A percentile compares a stretch with the other conserved stretches of the same genome.
phyloP scores from a whole-genome alignment of 2,329 filamentous ascomycete species.

The Apiospora rasikravindrae region DNA sequence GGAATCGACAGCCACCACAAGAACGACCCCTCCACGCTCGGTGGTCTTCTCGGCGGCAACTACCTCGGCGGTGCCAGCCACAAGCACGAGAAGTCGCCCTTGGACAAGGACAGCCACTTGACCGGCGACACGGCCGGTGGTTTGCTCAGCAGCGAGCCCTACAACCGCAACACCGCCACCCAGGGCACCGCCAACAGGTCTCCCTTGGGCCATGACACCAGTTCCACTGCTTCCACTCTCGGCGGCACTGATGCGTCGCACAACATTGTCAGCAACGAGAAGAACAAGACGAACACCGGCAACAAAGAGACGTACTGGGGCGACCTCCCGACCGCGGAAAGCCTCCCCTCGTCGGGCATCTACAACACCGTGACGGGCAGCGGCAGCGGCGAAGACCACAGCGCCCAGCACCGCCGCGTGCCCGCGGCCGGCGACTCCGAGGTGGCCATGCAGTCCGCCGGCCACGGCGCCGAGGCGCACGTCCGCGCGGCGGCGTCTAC shows the following conservation, averaged over 20 bases:
- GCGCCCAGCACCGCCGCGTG: constrained; percentile 18
- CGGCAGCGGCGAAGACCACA: constrained; percentile 27
- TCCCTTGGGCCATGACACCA: not conserved
- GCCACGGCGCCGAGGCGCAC: not conserved
- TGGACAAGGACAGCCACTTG: not conserved
- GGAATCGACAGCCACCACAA: not conserved
- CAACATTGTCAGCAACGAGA: constrained; percentile 7
- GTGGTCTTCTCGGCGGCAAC: not conserved
- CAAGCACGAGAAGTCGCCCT: not conserved
- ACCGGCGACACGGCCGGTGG: too few species aligned
- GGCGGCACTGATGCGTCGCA: not conserved
- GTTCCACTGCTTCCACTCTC: not conserved
- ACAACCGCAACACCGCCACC: not conserved
- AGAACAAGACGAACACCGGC: constrained; percentile 24
- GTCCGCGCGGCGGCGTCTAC: constrained; percentile 24
- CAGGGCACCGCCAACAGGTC: not conserved
- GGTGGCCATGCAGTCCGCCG: not conserved
- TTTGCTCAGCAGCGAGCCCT: not conserved
- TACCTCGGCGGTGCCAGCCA: not conserved
- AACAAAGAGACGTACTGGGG: constrained; percentile 36
- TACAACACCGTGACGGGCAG: constrained; percentile 35
- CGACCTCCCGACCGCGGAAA: constrained; percentile 32
- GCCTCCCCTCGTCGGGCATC: constrained; percentile 31
- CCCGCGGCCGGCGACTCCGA: not conserved
- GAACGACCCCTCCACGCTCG: not conserved